These are phyloP conservation scores for Calocera cornea DNA, from an alignment of 768 basidiomycete species.

Conservation along the genomic window DNA sequence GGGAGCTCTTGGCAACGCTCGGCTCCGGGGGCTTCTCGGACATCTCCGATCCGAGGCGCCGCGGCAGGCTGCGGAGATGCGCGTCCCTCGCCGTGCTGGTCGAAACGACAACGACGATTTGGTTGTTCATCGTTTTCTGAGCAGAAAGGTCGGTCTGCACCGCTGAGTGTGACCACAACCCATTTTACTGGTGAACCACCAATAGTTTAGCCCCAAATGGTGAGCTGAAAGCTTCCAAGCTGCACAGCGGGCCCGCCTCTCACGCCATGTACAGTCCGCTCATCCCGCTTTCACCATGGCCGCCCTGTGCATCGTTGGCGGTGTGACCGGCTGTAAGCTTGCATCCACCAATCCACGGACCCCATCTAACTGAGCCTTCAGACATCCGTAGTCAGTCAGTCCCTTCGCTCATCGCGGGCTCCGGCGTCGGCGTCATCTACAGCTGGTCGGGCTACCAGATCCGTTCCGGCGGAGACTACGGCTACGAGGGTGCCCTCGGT, in stretches of 20 bases:
- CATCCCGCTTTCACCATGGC: slow-evolving; percentile 71
- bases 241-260: background rate
- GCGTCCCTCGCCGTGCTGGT: background rate
- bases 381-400: slow-evolving; percentile 59
- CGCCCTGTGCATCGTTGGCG: slow-evolving; percentile 60
- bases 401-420: slow-evolving; percentile 71
- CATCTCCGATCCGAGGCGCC: background rate
- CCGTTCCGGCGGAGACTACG: slow-evolving; percentile 52
- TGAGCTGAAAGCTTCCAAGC: background rate
- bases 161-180: too few relatives aligned
- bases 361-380: slow-evolving; percentile 17
- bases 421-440: slow-evolving; percentile 66
- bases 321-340: slow-evolving; percentile 36
- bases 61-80: background rate
- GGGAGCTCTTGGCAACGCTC: background rate
- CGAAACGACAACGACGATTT: too few relatives aligned
- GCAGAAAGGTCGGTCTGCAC: too few relatives aligned
- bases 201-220: background rate
- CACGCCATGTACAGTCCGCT: slow-evolving; percentile 42
- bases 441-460: slow-evolving; percentile 68
- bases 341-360: background rate
- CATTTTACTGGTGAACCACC: background rate
- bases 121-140: too few relatives aligned
- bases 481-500: slow-evolving; percentile 70
- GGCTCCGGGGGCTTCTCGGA: background rate